phyloP scores from a whole-genome alignment of 2,329 filamentous ascomycete genomes.

The Bipolaris victoriae region DNA sequence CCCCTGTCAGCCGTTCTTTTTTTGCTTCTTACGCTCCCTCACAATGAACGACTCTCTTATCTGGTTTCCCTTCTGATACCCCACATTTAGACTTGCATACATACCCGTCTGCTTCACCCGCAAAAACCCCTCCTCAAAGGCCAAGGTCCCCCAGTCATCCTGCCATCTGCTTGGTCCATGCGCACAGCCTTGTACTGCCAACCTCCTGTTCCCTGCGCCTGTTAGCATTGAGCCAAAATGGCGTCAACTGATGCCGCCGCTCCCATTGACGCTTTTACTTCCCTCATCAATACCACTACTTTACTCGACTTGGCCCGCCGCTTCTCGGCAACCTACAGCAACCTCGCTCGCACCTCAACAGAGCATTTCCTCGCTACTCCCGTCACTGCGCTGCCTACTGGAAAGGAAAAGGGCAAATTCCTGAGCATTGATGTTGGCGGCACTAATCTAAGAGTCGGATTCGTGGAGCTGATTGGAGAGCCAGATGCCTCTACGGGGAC shows the following conservation, averaged over 20 bases:
- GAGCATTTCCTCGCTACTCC: conserved; percentile 51
- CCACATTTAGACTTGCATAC: conserved; percentile 1
- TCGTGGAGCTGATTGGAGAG: conserved; percentile 65
- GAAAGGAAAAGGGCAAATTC: conserved; percentile 69
- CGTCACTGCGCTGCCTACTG: conserved; percentile 52
- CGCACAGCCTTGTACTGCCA: conserved; percentile 11
- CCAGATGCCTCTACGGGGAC: conserved; percentile 36
- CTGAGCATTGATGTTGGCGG: conserved; percentile 62
- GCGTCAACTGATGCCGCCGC: conserved; percentile 21
- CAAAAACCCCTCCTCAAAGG: too few species aligned
- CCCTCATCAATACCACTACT: conserved; percentile 38
- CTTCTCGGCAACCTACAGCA: conserved; percentile 45
- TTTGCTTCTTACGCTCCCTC: conserved; percentile 8
- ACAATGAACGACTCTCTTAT: conserved; percentile 9
- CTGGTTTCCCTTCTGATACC: conserved; percentile 5
- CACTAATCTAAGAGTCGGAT: conserved; percentile 71
- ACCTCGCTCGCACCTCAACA: conserved; percentile 44
- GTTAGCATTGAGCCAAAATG: conserved; percentile 23
- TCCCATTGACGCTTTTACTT: conserved; percentile 39
- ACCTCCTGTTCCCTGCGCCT: conserved; percentile 1
- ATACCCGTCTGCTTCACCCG: neutral
- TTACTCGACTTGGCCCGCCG: conserved; percentile 44
- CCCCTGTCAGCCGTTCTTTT: neutral
- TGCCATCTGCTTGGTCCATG: conserved; percentile 8
- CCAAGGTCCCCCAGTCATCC: neutral